These are phyloP conservation scores for Rhynchospora pubera DNA, from an alignment of 176 grass and related monocot species.

Conservation along the genomic window DNA sequence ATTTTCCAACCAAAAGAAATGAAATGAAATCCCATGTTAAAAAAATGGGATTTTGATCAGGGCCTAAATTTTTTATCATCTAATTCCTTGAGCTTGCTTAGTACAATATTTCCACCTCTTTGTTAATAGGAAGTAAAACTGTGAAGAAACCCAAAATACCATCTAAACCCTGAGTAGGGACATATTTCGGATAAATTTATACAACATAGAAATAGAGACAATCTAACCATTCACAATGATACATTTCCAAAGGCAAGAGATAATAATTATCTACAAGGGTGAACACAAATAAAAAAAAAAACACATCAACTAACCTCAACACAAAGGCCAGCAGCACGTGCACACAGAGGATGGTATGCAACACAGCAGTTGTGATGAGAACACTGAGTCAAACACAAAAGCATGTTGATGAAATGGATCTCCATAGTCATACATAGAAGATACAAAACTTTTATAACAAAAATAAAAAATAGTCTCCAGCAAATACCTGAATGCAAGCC, in stretches of 20 bases:
- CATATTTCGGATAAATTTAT: not conserved
- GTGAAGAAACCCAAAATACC: not conserved
- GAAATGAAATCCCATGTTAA: too few species aligned
- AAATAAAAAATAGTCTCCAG: constrained; percentile 23
- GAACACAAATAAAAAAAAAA: constrained; percentile 2
- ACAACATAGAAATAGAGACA: not conserved
- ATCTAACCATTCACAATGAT: not conserved
- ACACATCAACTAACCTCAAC: constrained; percentile 52
- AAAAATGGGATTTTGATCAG: too few species aligned
- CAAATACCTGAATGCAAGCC: constrained; percentile 90
- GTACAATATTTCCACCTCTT: not conserved
- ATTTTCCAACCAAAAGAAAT: too few species aligned
- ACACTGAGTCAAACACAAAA: constrained; percentile 46
- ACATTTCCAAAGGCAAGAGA: not conserved
- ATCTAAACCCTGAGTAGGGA: not conserved
- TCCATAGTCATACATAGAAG: not conserved
- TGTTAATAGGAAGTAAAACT: not conserved
- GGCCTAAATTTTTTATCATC: not conserved
- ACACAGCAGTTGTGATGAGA: constrained; percentile 93
- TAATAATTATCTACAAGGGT: not conserved
- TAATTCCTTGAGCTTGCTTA: not conserved
- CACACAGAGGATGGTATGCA: constrained; percentile 97
- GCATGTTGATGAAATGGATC: not conserved
- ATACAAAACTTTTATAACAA: constrained; percentile 27
- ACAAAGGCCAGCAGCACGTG: constrained; percentile 98